Evolutionary conservation across 306 rosid species (phyloP), one percentile per base, ranked within the genome.

Genomic region (Amphicarpaea edgeworthii): DNA sequence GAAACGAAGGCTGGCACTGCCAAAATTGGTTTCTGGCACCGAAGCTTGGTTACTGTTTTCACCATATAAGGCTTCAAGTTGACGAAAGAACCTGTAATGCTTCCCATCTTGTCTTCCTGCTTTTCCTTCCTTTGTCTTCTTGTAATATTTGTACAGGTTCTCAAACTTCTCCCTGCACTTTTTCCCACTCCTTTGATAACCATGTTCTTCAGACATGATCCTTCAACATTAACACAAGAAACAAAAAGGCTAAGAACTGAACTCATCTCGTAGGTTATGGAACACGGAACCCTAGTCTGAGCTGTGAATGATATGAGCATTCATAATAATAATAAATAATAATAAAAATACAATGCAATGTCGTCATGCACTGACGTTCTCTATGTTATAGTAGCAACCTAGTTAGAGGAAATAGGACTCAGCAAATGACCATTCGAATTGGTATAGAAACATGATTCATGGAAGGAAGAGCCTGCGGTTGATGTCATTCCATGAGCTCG

Each of bases 131-230:
- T 89, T 95, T 10, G 99, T 92, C 83, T 95, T 95, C 87, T 95
- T 95, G 93, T 95, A 95, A 74, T 95, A 95, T 77, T 95, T 95
- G 89, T 92, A 95, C 58, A 95, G 87, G 80, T 95, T 95, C 62
- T 95, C 99, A 71, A 95, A 95, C 77, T 95, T 95, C 75, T 95
- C 99, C 78, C 99, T 87, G 92, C 99, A 96, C 85, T 96, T 96
- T 71, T 96, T 96, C 50, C 99, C 99, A 85, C 96, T 96, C 70
- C 99, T 90, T 87, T 93, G 99, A 40, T 92, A 90, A 38, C 97
- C 93, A 78, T 96, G 96, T 78, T 96, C 99, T 68, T 92, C 98
- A 47, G 85, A 80, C 99, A 96, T 90, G 47, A 93, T 90, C 93
- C 99, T 96, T 60, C 20, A 43, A 8, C 54, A 83, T 46, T 24